Conservation (phyloP, 352 stramenopile species). For the Poterioochromonas sp. region DNA sequence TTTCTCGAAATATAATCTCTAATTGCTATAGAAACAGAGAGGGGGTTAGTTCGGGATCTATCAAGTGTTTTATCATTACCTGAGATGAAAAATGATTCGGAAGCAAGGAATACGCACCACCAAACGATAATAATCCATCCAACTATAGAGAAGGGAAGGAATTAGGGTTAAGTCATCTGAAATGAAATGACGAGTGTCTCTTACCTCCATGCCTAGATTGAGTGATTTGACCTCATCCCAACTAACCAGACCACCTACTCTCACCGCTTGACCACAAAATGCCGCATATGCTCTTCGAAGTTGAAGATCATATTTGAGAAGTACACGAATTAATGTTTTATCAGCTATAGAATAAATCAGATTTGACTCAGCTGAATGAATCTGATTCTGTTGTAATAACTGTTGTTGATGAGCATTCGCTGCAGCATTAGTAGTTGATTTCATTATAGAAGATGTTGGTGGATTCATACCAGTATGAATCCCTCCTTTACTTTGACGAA, state of each 20-base stretch:
- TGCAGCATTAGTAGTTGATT: background rate
- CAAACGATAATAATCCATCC: slow-evolving; percentile 18
- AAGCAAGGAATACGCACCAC: background rate
- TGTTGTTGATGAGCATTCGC: too few relatives aligned
- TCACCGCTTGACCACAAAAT: background rate
- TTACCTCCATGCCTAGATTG: slow-evolving; percentile 25
- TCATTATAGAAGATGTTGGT: background rate
- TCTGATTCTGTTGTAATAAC: too few relatives aligned
- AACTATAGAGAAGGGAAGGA: too few relatives aligned
- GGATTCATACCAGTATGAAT: background rate
- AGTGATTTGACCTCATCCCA: slow-evolving; percentile 21
- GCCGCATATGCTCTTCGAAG: background rate
- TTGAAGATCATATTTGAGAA: slow-evolving; percentile 28
- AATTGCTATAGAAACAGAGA: slow-evolving; percentile 27
- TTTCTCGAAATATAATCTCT: background rate
- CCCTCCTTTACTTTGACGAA: background rate
- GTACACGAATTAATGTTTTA: slow-evolving; percentile 3
- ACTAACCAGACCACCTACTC: background rate
- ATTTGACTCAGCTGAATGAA: background rate
- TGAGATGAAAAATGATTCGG: slow-evolving; percentile 1
- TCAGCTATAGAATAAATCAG: background rate
- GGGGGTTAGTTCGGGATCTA: background rate
- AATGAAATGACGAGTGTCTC: too few relatives aligned
- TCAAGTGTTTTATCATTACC: background rate
- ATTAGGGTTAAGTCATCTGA: background rate